Conservation (phyloP, 164 flowering plant genomes). For the Piper betle region DNA sequence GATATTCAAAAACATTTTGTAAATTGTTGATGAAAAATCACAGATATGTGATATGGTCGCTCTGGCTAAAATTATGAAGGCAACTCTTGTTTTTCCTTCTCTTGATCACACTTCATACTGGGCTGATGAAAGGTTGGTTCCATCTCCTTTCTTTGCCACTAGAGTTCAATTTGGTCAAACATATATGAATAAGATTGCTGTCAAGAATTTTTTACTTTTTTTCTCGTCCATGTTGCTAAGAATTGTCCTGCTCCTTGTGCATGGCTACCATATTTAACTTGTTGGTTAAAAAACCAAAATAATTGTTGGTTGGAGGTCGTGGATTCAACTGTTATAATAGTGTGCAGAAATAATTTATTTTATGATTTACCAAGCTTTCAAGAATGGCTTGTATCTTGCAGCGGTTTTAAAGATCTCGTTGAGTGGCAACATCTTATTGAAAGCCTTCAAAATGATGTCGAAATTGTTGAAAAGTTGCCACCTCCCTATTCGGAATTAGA, state of each 20-base stretch:
- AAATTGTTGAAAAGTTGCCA: conserved; percentile 73
- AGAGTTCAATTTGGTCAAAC: too few relatives aligned
- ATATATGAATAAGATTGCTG: too few relatives aligned
- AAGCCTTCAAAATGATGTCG: conserved; percentile 65
- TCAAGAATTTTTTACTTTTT: too few relatives aligned
- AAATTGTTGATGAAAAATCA: conserved; percentile 35
- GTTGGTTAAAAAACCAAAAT: too few relatives aligned
- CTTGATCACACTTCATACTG: conserved; percentile 95
- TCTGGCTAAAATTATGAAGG: conserved; percentile 88
- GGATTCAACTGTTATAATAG: background rate
- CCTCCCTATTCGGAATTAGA: conserved; percentile 44
- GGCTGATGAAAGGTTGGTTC: conserved; percentile 91
- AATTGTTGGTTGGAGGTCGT: too few relatives aligned
- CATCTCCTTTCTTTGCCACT: background rate
- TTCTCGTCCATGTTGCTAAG: too few relatives aligned
- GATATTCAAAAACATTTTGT: conserved; percentile 12
- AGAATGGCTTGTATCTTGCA: conserved; percentile 31
- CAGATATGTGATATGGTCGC: conserved; percentile 99
- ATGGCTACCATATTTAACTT: too few relatives aligned
- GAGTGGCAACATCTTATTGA: conserved; percentile 93
- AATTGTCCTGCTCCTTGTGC: too few relatives aligned
- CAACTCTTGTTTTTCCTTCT: conserved; percentile 96
- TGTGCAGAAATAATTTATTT: background rate
- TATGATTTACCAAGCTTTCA: background rate
- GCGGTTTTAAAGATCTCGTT: conserved; percentile 96